Percentiles rank a stretch among this genome's conserved stretches.
phyloP scores from a whole-genome alignment of 2,329 filamentous ascomycete genomes.

The Aspergillus brasiliensis region DNA sequence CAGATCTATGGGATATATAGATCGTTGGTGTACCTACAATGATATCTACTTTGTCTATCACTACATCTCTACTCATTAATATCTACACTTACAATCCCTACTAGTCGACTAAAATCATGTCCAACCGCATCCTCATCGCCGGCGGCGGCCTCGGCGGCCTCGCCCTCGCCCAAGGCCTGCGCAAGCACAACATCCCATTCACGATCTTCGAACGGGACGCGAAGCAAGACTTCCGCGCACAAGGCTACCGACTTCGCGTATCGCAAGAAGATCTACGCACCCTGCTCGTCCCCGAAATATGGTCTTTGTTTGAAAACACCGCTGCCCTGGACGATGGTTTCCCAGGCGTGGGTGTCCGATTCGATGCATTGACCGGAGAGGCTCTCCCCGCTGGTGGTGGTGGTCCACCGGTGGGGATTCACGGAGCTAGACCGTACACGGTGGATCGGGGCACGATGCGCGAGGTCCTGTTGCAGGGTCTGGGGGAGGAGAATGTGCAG shows the following conservation, averaged over 20 bases:
- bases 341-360: not conserved
- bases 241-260: slow-evolving; percentile 42
- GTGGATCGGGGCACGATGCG: slow-evolving; percentile 4
- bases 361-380: not conserved
- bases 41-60: not conserved
- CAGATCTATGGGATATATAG: too few relatives aligned
- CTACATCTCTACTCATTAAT: not conserved
- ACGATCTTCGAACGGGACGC: slow-evolving; percentile 41
- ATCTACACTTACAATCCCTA: not conserved
- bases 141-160: slow-evolving; percentile 41
- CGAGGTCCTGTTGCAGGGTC: slow-evolving; percentile 2
- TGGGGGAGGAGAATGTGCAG: not conserved
- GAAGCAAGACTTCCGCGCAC: slow-evolving; percentile 31
- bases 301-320: slow-evolving; percentile 23
- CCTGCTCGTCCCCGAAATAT: slow-evolving; percentile 11
- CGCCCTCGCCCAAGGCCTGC: slow-evolving; percentile 39
- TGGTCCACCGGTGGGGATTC: not conserved
- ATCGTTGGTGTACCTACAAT: not conserved
- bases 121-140: slow-evolving; percentile 34
- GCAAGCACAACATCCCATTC: slow-evolving; percentile 37
- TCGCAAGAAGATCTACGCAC: not conserved
- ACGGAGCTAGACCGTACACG: not conserved
- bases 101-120: not conserved
- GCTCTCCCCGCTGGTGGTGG: not conserved
- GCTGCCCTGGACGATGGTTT: slow-evolving; percentile 14